Percentiles rank a stretch among this genome's conserved stretches.
phyloP scores from a whole-genome alignment of 73 alveolate genomes.

The Tetrahymena borealis region DNA sequence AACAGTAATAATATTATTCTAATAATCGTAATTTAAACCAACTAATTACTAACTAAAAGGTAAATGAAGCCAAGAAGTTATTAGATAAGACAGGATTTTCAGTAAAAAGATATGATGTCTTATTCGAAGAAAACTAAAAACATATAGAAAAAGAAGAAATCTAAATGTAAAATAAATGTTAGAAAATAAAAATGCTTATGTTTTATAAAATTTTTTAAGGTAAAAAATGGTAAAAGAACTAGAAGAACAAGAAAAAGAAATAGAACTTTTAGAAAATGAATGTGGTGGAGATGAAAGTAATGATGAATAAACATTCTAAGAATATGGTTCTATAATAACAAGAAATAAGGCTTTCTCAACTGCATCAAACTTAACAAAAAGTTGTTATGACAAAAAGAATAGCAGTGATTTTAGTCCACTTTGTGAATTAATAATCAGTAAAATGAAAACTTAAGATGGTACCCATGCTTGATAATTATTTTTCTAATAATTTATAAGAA shows the following conservation, averaged over 20 bases:
- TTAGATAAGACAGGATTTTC: background rate
- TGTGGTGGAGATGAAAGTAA: background rate
- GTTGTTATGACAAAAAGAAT: background rate
- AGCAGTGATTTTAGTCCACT: background rate
- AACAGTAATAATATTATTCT: too few relatives aligned
- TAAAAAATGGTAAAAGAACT: background rate
- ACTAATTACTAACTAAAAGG: background rate
- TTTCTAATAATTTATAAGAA: too few relatives aligned
- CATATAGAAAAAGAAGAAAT: background rate
- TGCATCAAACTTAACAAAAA: background rate
- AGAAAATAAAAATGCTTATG: background rate
- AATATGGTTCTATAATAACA: background rate
- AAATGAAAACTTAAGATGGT: background rate
- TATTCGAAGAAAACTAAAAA: background rate
- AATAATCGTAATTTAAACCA: background rate
- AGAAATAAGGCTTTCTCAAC: background rate
- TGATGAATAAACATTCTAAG: background rate
- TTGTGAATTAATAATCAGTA: background rate
- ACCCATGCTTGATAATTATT: too few relatives aligned
- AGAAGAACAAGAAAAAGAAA: background rate
- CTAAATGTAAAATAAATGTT: background rate
- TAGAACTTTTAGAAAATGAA: background rate
- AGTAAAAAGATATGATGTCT: background rate
- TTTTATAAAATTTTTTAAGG: background rate
- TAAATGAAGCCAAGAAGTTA: background rate